Conservation (phyloP, 2,329 filamentous ascomycete species). For the Endoconidiophora laricicola region DNA sequence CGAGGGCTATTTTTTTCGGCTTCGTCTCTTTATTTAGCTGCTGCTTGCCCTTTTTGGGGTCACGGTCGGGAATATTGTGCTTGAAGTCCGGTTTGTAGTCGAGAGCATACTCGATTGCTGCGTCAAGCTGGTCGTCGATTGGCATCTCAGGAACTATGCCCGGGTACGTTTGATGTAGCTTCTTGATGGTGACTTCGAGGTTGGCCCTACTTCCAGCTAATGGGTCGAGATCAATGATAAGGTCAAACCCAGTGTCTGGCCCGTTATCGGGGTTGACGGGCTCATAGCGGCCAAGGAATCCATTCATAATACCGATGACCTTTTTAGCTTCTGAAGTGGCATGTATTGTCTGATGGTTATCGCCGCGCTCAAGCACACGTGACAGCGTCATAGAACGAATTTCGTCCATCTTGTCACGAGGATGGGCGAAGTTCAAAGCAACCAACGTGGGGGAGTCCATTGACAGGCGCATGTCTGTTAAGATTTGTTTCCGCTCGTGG, state of each 20-base stretch:
- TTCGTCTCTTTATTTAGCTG: conserved; percentile 17
- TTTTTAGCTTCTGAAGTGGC: conserved; percentile 58
- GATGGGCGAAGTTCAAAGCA: conserved; percentile 76
- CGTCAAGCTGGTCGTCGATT: conserved; percentile 55
- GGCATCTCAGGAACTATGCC: conserved; percentile 58
- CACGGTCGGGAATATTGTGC: conserved; percentile 52
- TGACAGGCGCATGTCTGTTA: conserved; percentile 54
- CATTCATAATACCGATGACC: conserved; percentile 84
- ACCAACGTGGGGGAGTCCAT: conserved; percentile 55
- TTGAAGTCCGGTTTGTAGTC: conserved; percentile 63
- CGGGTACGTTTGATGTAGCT: conserved; percentile 63
- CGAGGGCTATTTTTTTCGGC: conserved; percentile 30
- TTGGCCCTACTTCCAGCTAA: conserved; percentile 64
- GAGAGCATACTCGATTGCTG: conserved; percentile 57
- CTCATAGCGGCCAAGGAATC: conserved; percentile 78
- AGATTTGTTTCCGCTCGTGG: conserved; percentile 75
- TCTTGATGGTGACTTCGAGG: conserved; percentile 58
- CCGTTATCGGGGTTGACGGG: conserved; percentile 44
- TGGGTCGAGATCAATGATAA: conserved; percentile 71
- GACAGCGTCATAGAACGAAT: conserved; percentile 61
- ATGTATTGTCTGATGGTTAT: conserved; percentile 97
- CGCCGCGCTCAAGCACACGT: conserved; percentile 68
- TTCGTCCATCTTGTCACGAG: conserved; percentile 54
- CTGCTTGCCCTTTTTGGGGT: conserved; percentile 21
- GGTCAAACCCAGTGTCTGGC: conserved; percentile 74